Percentiles rank a stretch among this genome's conserved stretches.
Evolutionary conservation across 1,284 basidiomycete species (phyloP).

Genomic region (Vanrija humicola): DNA sequence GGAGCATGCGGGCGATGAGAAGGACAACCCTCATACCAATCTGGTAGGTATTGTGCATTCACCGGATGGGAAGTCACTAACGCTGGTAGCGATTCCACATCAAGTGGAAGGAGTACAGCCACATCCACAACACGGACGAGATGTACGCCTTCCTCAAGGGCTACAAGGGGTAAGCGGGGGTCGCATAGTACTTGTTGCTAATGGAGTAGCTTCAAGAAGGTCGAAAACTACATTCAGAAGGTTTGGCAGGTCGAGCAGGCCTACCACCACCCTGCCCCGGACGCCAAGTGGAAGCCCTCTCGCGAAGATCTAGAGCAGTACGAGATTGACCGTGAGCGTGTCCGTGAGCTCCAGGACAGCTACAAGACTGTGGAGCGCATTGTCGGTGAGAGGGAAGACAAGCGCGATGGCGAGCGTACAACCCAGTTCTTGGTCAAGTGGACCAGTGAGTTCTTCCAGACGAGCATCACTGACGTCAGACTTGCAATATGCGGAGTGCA

Average conservation of each 20-base stretch:
- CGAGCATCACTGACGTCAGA: slow-evolving; percentile 45
- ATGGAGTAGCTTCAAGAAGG: slow-evolving; percentile 79
- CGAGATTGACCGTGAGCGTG: slow-evolving; percentile 81
- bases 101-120: slow-evolving; percentile 93
- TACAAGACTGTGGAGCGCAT: slow-evolving; percentile 92
- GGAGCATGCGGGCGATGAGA: slow-evolving; percentile 65
- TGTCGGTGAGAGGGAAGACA: slow-evolving; percentile 71
- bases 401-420: slow-evolving; percentile 54
- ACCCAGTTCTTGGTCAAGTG: slow-evolving; percentile 97
- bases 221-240: slow-evolving; percentile 98
- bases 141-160: slow-evolving; percentile 78
- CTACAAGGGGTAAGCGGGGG: slow-evolving; percentile 59
- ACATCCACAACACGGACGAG: slow-evolving; percentile 95
- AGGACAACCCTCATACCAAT: slow-evolving; percentile 78
- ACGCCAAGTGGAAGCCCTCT: slow-evolving; percentile 61
- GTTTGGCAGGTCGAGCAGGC: slow-evolving; percentile 65
- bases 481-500: slow-evolving; percentile 90
- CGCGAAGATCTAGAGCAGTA: slow-evolving; percentile 87
- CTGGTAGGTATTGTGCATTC: slow-evolving; percentile 57
- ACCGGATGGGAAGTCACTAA: no score
- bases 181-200: slow-evolving; percentile 52
- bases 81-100: slow-evolving; percentile 76
- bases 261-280: slow-evolving; percentile 53
- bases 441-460: slow-evolving; percentile 54
- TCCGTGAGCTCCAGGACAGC: slow-evolving; percentile 82